phyloP scores from a whole-genome alignment of 176 grass and related monocot genomes.

The Juncus effusus region DNA sequence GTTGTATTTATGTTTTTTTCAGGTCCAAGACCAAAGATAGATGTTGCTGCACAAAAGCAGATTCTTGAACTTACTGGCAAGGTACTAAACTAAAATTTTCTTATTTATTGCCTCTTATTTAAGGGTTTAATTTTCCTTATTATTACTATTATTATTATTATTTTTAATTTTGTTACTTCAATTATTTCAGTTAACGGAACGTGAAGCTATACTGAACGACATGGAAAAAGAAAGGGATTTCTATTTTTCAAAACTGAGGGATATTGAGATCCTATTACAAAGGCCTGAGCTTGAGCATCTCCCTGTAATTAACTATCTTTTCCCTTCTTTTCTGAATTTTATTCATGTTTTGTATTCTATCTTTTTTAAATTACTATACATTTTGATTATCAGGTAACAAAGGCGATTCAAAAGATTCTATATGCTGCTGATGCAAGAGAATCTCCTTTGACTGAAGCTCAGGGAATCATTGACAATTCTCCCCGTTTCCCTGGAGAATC shows the following conservation, averaged over 20 bases:
- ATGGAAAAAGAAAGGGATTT: slow-evolving; percentile 84
- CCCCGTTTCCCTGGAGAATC: slow-evolving; percentile 39
- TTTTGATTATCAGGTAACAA: slow-evolving; percentile 52
- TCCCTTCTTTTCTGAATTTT: background rate
- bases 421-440: slow-evolving; percentile 66
- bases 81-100: slow-evolving; percentile 17
- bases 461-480: slow-evolving; percentile 63
- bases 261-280: slow-evolving; percentile 81
- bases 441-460: slow-evolving; percentile 53
- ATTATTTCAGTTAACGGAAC: slow-evolving; percentile 44
- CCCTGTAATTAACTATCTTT: slow-evolving; percentile 39
- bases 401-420: slow-evolving; percentile 67
- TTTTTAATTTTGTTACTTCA: slow-evolving; percentile 5
- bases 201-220: slow-evolving; percentile 55
- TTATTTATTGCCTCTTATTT: background rate
- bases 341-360: background rate
- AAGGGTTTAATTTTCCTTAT: background rate
- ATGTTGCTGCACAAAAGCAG: slow-evolving; percentile 35
- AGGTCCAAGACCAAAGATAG: slow-evolving; percentile 51
- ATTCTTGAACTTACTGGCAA: slow-evolving; percentile 56
- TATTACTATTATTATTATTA: slow-evolving; percentile 6
- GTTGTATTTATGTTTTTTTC: background rate
- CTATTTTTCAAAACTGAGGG: slow-evolving; percentile 79
- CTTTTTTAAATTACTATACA: slow-evolving; percentile 1
- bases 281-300: slow-evolving; percentile 79